A percentile compares a stretch with the other conserved stretches of the same genome.
Conservation (phyloP, 306 rosid genomes). For the Urtica urens region DNA sequence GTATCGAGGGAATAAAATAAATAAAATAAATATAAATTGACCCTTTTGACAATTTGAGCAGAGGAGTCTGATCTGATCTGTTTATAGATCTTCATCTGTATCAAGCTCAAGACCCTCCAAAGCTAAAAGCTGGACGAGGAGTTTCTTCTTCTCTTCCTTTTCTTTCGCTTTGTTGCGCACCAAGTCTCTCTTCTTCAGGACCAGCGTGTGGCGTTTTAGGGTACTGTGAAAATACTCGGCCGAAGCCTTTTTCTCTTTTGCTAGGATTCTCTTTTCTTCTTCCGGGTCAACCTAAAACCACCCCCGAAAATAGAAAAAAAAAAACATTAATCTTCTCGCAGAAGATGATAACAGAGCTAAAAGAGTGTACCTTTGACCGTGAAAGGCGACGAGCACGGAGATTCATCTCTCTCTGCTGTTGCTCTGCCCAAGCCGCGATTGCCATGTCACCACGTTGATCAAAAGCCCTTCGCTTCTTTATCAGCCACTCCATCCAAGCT, state of each 20-base stretch:
- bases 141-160: constrained; percentile 62
- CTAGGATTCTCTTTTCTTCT: constrained; percentile 67
- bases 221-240: constrained; percentile 60
- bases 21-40: too few species aligned
- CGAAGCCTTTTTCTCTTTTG: constrained; percentile 79
- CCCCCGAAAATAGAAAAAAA: too few species aligned
- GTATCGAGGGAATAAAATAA: too few species aligned
- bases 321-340: background rate
- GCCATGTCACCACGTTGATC: constrained; percentile 97
- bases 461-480: constrained; percentile 84
- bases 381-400: constrained; percentile 82
- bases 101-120: constrained; percentile 95
- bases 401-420: constrained; percentile 77
- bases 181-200: constrained; percentile 74
- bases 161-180: constrained; percentile 75
- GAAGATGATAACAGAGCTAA: constrained; percentile 12
- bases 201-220: constrained; percentile 66
- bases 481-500: constrained; percentile 99
- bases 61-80: too few species aligned
- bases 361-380: constrained; percentile 65
- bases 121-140: constrained; percentile 60
- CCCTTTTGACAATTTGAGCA: too few species aligned
- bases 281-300: constrained; percentile 69
- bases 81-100: constrained; percentile 63
- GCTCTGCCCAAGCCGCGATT: constrained; percentile 96